Evolutionary conservation across 2,329 filamentous ascomycete genomes (phyloP).

Genomic region (Fusarium torreyae): DNA sequence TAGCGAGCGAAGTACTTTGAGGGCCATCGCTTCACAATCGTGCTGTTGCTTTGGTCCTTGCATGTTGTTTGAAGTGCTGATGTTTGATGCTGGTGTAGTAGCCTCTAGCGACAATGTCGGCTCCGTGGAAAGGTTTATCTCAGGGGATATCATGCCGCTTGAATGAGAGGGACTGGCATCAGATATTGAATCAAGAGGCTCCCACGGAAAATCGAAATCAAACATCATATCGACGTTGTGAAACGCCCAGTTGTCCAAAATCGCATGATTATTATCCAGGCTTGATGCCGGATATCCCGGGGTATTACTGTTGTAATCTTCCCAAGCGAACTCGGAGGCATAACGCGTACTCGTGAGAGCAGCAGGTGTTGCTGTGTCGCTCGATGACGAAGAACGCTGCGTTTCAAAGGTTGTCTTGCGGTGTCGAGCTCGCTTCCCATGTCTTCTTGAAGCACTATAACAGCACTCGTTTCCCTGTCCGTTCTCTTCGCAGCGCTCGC

Average conservation of each 20-base stretch:
- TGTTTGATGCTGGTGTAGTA: not conserved
- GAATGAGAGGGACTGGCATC: conserved; percentile 14
- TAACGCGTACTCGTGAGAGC: not conserved
- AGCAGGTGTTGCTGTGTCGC: conserved; percentile 9
- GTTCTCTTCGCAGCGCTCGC: conserved; percentile 36
- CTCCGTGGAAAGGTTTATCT: not conserved
- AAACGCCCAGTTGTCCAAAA: conserved; percentile 27
- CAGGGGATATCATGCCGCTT: conserved; percentile 17
- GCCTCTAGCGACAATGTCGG: not conserved
- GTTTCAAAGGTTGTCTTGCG: conserved; percentile 19
- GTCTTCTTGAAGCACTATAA: conserved; percentile 28
- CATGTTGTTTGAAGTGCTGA: not conserved
- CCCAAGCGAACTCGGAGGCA: conserved; percentile 17
- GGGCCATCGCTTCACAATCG: conserved; percentile 28
- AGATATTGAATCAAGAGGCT: not conserved
- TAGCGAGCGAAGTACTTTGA: conserved; percentile 15
- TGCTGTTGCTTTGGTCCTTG: conserved; percentile 7
- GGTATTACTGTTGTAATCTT: not conserved
- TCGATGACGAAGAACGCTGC: conserved; percentile 11
- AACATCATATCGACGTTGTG: conserved; percentile 23
- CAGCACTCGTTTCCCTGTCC: conserved; percentile 26
- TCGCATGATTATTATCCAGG: not conserved
- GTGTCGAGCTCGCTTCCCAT: conserved; percentile 32
- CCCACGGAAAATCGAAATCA: conserved; percentile 27
- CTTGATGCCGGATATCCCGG: conserved; percentile 1